Conservation (phyloP, 768 basidiomycete species). For the Boletus eberwhitei region DNA sequence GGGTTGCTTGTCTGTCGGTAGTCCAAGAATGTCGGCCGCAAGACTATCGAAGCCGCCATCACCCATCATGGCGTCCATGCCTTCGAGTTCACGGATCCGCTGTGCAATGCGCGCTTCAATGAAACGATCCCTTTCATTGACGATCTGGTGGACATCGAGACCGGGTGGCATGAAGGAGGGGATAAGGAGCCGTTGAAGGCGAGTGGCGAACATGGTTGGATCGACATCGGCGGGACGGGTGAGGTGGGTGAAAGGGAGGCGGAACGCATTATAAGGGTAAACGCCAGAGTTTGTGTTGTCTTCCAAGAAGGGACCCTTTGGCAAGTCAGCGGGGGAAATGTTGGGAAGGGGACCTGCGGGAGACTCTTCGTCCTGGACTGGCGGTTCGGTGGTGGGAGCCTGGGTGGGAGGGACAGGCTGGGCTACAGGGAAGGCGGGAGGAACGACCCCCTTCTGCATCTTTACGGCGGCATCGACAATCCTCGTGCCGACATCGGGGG, state of each 20-base stretch:
- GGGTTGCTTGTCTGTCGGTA: background rate
- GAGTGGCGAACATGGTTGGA: constrained; percentile 62
- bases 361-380: constrained; percentile 54
- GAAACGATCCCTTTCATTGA: constrained; percentile 89
- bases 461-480: constrained; percentile 77
- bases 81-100: constrained; percentile 83
- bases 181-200: constrained; percentile 75
- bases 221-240: constrained; percentile 61
- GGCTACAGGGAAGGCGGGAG: constrained; percentile 20
- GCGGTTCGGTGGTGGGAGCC: constrained; percentile 27
- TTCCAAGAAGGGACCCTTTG: constrained; percentile 75
- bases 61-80: constrained; percentile 74
- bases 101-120: constrained; percentile 87
- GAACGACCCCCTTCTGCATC: constrained; percentile 52
- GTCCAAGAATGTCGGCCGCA: constrained; percentile 35
- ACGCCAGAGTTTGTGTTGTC: constrained; percentile 76
- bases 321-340: constrained; percentile 55
- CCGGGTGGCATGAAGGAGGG: constrained; percentile 90
- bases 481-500: constrained; percentile 55
- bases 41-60: constrained; percentile 64
- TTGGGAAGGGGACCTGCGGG: constrained; percentile 33
- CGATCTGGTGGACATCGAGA: constrained; percentile 86
- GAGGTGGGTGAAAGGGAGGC: constrained; percentile 79
- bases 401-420: constrained; percentile 24
- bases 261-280: constrained; percentile 90